Base-by-base conservation (phyloP, 495 filamentous ascomycete species). In the Penicillium cosmopolitanum region DNA sequence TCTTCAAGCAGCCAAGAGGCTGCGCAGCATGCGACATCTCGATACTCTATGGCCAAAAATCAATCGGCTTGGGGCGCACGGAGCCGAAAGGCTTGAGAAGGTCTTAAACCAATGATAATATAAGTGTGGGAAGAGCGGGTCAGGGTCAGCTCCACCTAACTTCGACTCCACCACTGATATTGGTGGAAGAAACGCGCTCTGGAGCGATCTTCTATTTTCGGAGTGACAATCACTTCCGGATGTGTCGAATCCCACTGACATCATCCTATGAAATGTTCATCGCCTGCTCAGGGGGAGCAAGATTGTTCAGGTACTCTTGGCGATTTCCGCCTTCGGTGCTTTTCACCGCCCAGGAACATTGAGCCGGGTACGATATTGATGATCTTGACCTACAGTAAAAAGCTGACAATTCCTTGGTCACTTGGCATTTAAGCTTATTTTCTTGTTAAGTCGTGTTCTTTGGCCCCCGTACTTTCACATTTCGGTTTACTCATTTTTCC, bases 181-280 rank as follows among this genome's bases (percentile, higher is more conserved):
- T 12, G n/a, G 16, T 19, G 8, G 42, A 44, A 18, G n/a, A 44
- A n/a, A 16, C 15, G 42, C 42, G 16, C 42, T 44, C 16, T 16
- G 16, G 16, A 44, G 18, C 46, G 46, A 13, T 25, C 46, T 48
- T 48, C 46, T 48, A 48, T 48, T 48, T 48, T 48, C 46, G 23
- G 46, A 9, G 11, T 12, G 46, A 12, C 46, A 19, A 48, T 48
- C 46, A 25, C 9, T 48, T 48, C 46, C 46, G 9, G 3, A 28
- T 25, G 19, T n/a, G 46, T 48, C 46, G 21, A 12, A 25, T 28
- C 9, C 19, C 10, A 13, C 23, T 48, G 46, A 48, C 46, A 48
- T 48, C 46, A 48, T 48, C 9, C 9, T 10, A 3, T 12, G 21
- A 46, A 13, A 3, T 23, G 23, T 28, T 48, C 15, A 28, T 23